Evolutionary conservation across 2,329 filamentous ascomycete species (phyloP).

Genomic region (Graphilbum sp.): DNA sequence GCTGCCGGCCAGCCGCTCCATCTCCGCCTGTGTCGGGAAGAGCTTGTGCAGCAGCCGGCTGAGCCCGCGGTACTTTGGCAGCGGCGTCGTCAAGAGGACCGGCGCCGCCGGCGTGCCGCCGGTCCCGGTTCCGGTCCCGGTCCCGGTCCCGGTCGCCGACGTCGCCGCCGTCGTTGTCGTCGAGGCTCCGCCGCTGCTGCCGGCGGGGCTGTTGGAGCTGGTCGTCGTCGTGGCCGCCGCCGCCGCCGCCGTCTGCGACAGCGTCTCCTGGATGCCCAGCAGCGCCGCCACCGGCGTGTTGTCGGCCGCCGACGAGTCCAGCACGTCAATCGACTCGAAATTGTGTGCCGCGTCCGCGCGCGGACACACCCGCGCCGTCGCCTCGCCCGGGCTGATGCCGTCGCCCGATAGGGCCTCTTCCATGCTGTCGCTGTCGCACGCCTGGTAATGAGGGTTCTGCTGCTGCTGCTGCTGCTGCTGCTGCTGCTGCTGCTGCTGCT

Average conservation of each 20-base stretch:
- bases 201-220: not conserved
- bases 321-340: slow-evolving; percentile 12
- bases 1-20: slow-evolving; percentile 15
- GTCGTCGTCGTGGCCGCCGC: too few species aligned
- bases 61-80: slow-evolving; percentile 17
- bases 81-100: not conserved
- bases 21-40: slow-evolving; percentile 19
- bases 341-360: slow-evolving; percentile 1
- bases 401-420: too few species aligned
- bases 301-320: slow-evolving; percentile 14
- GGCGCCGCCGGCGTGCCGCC: not conserved
- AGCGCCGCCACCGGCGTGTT: slow-evolving; percentile 16
- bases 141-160: not conserved
- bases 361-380: slow-evolving; percentile 5
- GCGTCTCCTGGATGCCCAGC: slow-evolving; percentile 12
- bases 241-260: slow-evolving; percentile 2
- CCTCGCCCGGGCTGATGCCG: slow-evolving; percentile 1
- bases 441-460: too few species aligned
- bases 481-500: too few species aligned
- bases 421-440: not conserved
- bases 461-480: too few species aligned
- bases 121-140: too few species aligned
- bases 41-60: slow-evolving; percentile 15
- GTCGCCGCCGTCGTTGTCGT: not conserved
- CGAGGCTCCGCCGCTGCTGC: not conserved